These are phyloP conservation scores for Globisporangium carolinianum DNA, from an alignment of 352 stramenopile species.

Conservation along the genomic window DNA sequence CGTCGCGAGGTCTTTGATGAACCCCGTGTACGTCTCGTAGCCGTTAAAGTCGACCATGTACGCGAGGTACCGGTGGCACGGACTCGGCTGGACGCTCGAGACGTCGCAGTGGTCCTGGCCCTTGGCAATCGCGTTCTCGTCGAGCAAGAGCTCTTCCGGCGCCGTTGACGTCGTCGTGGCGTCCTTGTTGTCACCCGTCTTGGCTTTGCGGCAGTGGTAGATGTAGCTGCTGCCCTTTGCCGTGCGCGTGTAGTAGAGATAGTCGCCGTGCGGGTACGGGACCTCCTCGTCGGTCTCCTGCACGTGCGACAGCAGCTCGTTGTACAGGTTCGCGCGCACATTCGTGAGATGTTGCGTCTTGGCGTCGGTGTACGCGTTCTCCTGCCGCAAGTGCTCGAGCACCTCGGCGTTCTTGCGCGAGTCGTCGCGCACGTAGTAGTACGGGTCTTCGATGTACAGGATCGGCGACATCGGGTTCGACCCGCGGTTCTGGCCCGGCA, in stretches of 20 bases:
- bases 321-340: slow-evolving; percentile 86
- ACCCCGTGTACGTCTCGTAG: slow-evolving; percentile 91
- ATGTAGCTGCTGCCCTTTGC: slow-evolving; percentile 81
- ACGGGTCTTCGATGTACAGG: slow-evolving; percentile 88
- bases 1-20: slow-evolving; percentile 82
- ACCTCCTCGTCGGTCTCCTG: slow-evolving; percentile 85
- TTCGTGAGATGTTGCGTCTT: slow-evolving; percentile 83
- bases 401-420: slow-evolving; percentile 88
- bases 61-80: slow-evolving; percentile 88
- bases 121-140: slow-evolving; percentile 91
- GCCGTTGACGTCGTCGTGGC: slow-evolving; percentile 33
- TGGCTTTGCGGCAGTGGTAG: slow-evolving; percentile 73
- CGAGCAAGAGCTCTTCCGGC: slow-evolving; percentile 89
- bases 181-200: slow-evolving; percentile 32
- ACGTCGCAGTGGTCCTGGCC: slow-evolving; percentile 83
- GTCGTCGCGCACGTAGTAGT: slow-evolving; percentile 95
- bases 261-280: slow-evolving; percentile 76
- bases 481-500: slow-evolving; percentile 75
- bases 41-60: slow-evolving; percentile 94
- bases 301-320: slow-evolving; percentile 89
- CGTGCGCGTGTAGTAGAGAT: slow-evolving; percentile 86
- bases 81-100: slow-evolving; percentile 68
- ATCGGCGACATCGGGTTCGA: slow-evolving; percentile 87
- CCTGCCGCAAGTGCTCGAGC: slow-evolving; percentile 86
- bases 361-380: slow-evolving; percentile 91